Base-by-base conservation (phyloP, 2,329 filamentous ascomycete genomes). In the Clarireedia monteithiana region DNA sequence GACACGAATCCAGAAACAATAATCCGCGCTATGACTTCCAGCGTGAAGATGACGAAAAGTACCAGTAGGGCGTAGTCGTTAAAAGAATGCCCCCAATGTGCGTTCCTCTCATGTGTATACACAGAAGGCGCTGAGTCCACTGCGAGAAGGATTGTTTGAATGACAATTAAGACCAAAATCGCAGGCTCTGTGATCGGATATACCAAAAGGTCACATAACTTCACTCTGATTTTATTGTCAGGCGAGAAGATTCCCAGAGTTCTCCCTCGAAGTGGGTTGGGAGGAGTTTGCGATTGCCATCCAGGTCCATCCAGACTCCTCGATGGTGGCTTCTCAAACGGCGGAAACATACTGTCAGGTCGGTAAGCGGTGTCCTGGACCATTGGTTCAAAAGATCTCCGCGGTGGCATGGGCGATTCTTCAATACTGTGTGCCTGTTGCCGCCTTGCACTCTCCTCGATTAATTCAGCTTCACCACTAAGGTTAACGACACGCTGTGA, bases 401-500 rank as follows among this genome's bases (percentile, higher is more conserved):
- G 64, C 30, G 62, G 59, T 26, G 34, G 50, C 38, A 54, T 49
- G 17, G 42, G 34, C 48, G 50, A 42, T 26, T 57, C 55, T 42
- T 52, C 48, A 20, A 51, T n/a, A 30, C 23, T 52, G 7, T 44
- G 17, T 9, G 53, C 53, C n/a, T 56, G 60, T 61, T 56, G 60
- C 61, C 68, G 57, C 56, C 65, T 59, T 67, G 66, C 45, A 66
- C 63, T 84, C 60, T 87, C 84, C 69, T 96, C 90, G 15, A 91
- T 77, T 20, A 89, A 75, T 64, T 96, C 89, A 4, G 86, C 86
- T 66, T 97, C 94, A 68, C 95, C 95, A 72, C 91, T 96, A 65
- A 99, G 82, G 68, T 97, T 97, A 67, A 99, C 94, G 55, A 99
- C 91, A 75, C 94, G 89, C 74, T 96, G 91, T 34, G 95, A 97